phyloP scores from a whole-genome alignment of 768 basidiomycete genomes.

The Hemileccinum rubropunctum region DNA sequence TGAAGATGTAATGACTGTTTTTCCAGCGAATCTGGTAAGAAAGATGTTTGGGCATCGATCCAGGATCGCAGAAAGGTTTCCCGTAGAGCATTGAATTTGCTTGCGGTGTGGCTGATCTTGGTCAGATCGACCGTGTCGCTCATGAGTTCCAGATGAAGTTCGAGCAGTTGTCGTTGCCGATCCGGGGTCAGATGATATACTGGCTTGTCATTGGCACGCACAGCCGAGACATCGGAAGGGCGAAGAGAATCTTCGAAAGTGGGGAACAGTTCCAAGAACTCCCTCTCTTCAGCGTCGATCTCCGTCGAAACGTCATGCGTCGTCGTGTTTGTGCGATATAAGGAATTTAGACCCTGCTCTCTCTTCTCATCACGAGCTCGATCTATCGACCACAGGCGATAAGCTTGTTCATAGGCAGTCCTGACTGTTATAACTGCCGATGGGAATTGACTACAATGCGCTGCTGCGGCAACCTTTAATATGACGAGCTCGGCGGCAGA shows the following conservation, averaged over 20 bases:
- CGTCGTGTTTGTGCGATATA: slow-evolving; percentile 68
- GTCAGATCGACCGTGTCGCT: slow-evolving; percentile 1
- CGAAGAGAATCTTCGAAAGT: slow-evolving; percentile 65
- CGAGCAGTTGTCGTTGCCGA: slow-evolving; percentile 37
- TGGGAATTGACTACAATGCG: slow-evolving; percentile 21
- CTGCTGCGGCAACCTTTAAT: slow-evolving; percentile 43
- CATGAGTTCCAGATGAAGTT: slow-evolving; percentile 49
- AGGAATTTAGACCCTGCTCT: slow-evolving; percentile 61
- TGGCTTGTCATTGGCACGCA: slow-evolving; percentile 1
- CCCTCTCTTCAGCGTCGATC: slow-evolving; percentile 75
- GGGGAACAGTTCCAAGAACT: slow-evolving; percentile 85
- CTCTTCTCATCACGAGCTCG: slow-evolving; percentile 63
- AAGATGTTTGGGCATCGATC: slow-evolving; percentile 28
- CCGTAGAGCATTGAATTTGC: slow-evolving; percentile 34
- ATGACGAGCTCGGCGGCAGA: slow-evolving; percentile 34
- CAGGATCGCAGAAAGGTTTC: slow-evolving; percentile 33
- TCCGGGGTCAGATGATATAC: slow-evolving; percentile 30
- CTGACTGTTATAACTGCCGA: slow-evolving; percentile 34
- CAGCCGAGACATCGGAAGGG: background rate
- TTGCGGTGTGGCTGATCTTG: background rate
- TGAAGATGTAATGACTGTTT: slow-evolving; percentile 48
- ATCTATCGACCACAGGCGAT: slow-evolving; percentile 83
- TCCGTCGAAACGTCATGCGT: slow-evolving; percentile 59
- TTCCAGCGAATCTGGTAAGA: slow-evolving; percentile 48
- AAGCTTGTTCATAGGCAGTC: slow-evolving; percentile 61